A percentile compares a stretch with the other conserved stretches of the same genome.
These are phyloP conservation scores for Laguncularia racemosa DNA, from an alignment of 345 rosid genomes.

Conservation along the genomic window DNA sequence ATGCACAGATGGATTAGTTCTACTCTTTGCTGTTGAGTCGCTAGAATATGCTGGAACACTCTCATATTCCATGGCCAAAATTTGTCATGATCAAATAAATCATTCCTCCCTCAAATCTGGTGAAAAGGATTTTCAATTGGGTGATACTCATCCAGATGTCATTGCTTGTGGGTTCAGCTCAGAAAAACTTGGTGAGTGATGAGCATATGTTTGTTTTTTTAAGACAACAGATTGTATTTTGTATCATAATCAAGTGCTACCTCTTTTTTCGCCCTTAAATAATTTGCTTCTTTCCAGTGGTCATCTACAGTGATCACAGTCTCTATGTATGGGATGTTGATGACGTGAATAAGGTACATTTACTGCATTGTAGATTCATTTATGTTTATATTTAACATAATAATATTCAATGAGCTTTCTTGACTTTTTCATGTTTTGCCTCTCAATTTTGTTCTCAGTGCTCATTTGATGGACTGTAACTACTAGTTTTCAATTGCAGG, in stretches of 20 bases:
- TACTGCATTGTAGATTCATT: neutral
- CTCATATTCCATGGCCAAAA: constrained; percentile 43
- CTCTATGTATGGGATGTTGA: constrained; percentile 66
- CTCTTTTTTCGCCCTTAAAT: constrained; percentile 1
- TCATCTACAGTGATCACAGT: constrained; percentile 67
- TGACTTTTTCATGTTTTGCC: neutral
- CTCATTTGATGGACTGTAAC: constrained; percentile 1
- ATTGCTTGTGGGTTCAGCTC: constrained; percentile 75
- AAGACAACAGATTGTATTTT: constrained; percentile 1
- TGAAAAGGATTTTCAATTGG: constrained; percentile 20
- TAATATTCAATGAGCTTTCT: neutral
- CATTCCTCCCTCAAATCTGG: constrained; percentile 3
- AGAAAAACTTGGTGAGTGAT: constrained; percentile 52
- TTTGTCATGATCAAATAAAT: constrained; percentile 17
- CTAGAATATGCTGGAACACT: constrained; percentile 42
- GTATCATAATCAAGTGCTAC: neutral
- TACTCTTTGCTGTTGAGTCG: constrained; percentile 34
- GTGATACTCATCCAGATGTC: constrained; percentile 47
- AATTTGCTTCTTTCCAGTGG: constrained; percentile 43
- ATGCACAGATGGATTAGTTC: constrained; percentile 60
- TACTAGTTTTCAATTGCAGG: constrained; percentile 27
- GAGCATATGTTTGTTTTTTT: constrained; percentile 2
- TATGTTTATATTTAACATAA: too few relatives aligned
- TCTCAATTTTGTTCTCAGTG: neutral
- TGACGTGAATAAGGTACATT: constrained; percentile 54